A percentile compares a stretch with the other conserved stretches of the same genome.
phyloP scores from a whole-genome alignment of 1,139 yeast species.

The Suhomyces yuchorum region DNA sequence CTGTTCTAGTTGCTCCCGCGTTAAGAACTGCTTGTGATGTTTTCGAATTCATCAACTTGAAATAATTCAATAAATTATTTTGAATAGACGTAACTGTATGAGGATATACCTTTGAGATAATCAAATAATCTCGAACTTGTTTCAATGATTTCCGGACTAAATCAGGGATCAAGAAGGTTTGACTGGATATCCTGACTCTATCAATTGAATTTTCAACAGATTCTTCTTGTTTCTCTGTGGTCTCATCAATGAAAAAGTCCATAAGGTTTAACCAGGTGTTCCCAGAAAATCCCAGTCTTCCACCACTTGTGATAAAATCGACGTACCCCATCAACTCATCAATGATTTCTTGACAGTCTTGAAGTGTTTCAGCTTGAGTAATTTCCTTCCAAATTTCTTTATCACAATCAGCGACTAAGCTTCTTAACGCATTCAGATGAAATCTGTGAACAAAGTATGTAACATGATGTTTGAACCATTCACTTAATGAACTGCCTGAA shows the following conservation, averaged over 20 bases:
- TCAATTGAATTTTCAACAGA: constrained; percentile 16
- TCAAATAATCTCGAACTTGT: constrained; percentile 50
- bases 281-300: constrained; percentile 30
- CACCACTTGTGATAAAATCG: constrained; percentile 40
- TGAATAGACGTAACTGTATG: constrained; percentile 37
- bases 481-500: constrained; percentile 55
- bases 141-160: constrained; percentile 38
- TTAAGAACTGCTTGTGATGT: constrained; percentile 66
- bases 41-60: constrained; percentile 57
- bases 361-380: constrained; percentile 25
- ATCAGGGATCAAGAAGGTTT: constrained; percentile 47
- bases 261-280: constrained; percentile 51
- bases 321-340: constrained; percentile 59
- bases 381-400: constrained; percentile 81
- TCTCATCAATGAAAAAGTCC: constrained; percentile 25
- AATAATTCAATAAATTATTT: constrained; percentile 50
- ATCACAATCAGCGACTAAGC: constrained; percentile 55
- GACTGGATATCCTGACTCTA: constrained; percentile 41
- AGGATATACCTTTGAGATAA: constrained; percentile 53
- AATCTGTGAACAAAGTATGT: constrained; percentile 59
- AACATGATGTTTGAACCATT: constrained; percentile 67
- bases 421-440: constrained; percentile 53
- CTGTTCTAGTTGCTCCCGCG: constrained; percentile 77
- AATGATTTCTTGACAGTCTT: constrained; percentile 51
- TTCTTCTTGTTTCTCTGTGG: not conserved